These are phyloP conservation scores for Lignosus rhinocerotis DNA, from an alignment of 1,284 basidiomycete genomes.

Conservation along the genomic window DNA sequence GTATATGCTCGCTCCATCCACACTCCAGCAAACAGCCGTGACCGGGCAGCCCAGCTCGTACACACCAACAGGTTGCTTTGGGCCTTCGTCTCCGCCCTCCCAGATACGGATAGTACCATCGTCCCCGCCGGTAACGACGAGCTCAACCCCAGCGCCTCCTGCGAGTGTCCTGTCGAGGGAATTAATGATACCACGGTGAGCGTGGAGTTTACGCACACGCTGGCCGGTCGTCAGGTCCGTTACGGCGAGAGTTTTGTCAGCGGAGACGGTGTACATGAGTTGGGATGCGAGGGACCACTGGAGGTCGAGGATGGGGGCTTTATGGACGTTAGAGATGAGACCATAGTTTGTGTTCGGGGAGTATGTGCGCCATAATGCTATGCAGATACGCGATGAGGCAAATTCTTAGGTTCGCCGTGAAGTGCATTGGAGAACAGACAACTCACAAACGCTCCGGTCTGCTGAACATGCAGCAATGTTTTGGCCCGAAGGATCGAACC, in stretches of 20 bases:
- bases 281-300: conserved; percentile 79
- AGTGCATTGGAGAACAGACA: conserved; percentile 17
- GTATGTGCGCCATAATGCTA: conserved; percentile 82
- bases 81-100: conserved; percentile 79
- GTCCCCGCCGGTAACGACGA: conserved; percentile 84
- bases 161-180: conserved; percentile 82
- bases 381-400: not conserved
- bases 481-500: conserved; percentile 81
- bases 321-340: conserved; percentile 71
- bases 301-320: conserved; percentile 78
- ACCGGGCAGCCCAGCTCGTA: conserved; percentile 87
- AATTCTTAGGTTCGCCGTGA: too few species aligned
- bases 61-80: conserved; percentile 74
- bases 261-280: conserved; percentile 77
- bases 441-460: conserved; percentile 75
- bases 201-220: conserved; percentile 71
- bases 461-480: conserved; percentile 84
- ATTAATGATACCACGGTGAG: conserved; percentile 89
- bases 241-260: conserved; percentile 78
- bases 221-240: conserved; percentile 80
- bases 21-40: conserved; percentile 91
- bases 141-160: conserved; percentile 77
- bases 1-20: conserved; percentile 84
- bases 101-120: conserved; percentile 88
- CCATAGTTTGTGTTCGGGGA: conserved; percentile 81